These are phyloP conservation scores for Hemisphaericaspora lyxosophila DNA, from an alignment of 1,139 yeast genomes.

Conservation along the genomic window DNA sequence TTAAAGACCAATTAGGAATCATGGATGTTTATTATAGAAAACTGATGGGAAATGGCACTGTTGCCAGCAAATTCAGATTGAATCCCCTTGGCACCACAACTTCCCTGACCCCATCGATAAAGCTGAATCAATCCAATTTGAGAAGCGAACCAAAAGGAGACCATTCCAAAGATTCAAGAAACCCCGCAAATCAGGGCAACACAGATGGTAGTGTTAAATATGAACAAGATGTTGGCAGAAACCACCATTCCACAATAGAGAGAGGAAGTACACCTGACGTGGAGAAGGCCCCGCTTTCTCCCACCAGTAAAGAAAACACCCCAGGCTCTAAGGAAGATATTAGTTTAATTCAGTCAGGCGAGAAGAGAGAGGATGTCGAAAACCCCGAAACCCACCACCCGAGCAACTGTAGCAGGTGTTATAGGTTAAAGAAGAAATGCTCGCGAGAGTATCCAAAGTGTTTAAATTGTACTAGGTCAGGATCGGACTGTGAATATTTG, in stretches of 20 bases:
- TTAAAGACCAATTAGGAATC: background rate
- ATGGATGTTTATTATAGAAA: constrained; percentile 41
- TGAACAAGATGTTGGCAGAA: too few species aligned
- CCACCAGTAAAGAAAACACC: too few species aligned
- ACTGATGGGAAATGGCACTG: constrained; percentile 42
- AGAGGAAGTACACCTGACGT: too few species aligned
- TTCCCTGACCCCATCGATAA: constrained; percentile 15
- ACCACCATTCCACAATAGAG: too few species aligned
- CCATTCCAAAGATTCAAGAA: background rate
- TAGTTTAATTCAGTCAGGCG: too few species aligned
- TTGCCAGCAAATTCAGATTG: constrained; percentile 37
- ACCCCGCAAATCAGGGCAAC: background rate
- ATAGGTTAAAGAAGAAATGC: constrained; percentile 45
- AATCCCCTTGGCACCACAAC: background rate
- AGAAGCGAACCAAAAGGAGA: constrained; percentile 12
- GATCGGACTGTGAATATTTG: constrained; percentile 40
- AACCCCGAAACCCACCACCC: constrained; percentile 27
- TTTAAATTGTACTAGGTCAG: constrained; percentile 34
- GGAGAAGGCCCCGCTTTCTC: too few species aligned
- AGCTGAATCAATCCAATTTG: constrained; percentile 23
- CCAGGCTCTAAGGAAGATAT: too few species aligned
- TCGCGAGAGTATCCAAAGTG: constrained; percentile 40
- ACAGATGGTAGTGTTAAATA: too few species aligned
- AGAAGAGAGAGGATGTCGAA: background rate
- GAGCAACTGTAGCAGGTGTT: constrained; percentile 43